phyloP scores from a whole-genome alignment of 148 eudicot species.

The Camellia lanceoleosa region DNA sequence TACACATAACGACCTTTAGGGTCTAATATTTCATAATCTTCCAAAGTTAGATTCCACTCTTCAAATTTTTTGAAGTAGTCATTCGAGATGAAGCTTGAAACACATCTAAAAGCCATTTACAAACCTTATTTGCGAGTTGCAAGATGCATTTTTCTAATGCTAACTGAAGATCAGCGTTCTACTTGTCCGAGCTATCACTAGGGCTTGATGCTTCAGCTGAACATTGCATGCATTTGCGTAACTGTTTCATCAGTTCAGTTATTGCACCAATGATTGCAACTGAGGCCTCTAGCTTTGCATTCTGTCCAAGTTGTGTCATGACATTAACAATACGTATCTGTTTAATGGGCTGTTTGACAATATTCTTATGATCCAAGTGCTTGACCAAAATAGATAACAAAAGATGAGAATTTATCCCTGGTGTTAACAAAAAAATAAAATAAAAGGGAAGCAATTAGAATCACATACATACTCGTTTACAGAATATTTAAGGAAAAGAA shows the following conservation, averaged over 20 bases:
- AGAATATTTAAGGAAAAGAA: not conserved
- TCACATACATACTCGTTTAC: not conserved
- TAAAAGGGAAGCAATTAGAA: not conserved
- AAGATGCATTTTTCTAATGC: conserved; percentile 77
- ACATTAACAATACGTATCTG: conserved; percentile 66
- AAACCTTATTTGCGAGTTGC: conserved; percentile 69
- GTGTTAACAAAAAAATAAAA: conserved; percentile 7
- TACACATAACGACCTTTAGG: not conserved
- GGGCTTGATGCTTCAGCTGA: conserved; percentile 53
- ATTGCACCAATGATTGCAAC: conserved; percentile 69
- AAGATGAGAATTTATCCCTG: conserved; percentile 66
- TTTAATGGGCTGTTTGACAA: conserved; percentile 59
- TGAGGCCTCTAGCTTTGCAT: conserved; percentile 55
- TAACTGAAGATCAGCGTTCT: conserved; percentile 61
- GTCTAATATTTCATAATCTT: conserved; percentile 2
- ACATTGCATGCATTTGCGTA: conserved; percentile 75
- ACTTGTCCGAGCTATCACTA: conserved; percentile 42
- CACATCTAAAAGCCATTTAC: conserved; percentile 2
- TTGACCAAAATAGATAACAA: conserved; percentile 69
- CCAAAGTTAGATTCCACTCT: not conserved
- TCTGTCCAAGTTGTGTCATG: conserved; percentile 51
- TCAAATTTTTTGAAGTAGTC: not conserved
- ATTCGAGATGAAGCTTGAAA: not conserved
- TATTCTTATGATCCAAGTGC: conserved; percentile 81
- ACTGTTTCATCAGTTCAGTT: conserved; percentile 63